Evolutionary conservation across 1,284 basidiomycete genomes (phyloP).

Genomic region (Cutaneotrichosporon sp.): DNA sequence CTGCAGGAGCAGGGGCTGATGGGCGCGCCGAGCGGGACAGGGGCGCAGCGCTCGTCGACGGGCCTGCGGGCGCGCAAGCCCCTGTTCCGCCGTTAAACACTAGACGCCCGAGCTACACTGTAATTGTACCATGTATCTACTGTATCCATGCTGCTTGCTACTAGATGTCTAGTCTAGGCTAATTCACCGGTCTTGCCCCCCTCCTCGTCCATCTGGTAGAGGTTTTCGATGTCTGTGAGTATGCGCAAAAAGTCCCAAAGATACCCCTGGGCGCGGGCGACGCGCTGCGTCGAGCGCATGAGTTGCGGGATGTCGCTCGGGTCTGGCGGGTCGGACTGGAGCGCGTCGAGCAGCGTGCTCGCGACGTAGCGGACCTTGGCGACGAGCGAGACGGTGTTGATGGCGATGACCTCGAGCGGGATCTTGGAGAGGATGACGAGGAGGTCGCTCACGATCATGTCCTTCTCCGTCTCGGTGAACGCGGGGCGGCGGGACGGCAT

Average conservation of each 20-base stretch:
- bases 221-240: constrained; percentile 74
- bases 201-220: constrained; percentile 40
- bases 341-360: constrained; percentile 80
- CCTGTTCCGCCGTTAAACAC: constrained; percentile 29
- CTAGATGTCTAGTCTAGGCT: background rate
- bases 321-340: constrained; percentile 62
- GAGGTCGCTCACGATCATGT: constrained; percentile 59
- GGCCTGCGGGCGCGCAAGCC: constrained; percentile 32
- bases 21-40: constrained; percentile 6
- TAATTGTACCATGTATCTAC: constrained; percentile 5
- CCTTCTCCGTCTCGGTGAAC: constrained; percentile 35
- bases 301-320: constrained; percentile 1
- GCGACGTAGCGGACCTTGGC: constrained; percentile 88
- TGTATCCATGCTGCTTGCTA: constrained; percentile 3
- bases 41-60: constrained; percentile 13
- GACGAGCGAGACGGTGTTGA: constrained; percentile 71
- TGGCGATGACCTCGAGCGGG: constrained; percentile 85
- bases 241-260: constrained; percentile 83
- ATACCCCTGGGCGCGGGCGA: constrained; percentile 69
- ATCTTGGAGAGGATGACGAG: constrained; percentile 82
- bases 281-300: constrained; percentile 57
- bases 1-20: constrained; percentile 40
- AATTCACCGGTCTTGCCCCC: background rate
- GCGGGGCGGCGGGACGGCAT: constrained; percentile 48
- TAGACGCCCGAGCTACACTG: background rate